A percentile compares a stretch with the other conserved stretches of the same genome.
Evolutionary conservation across 2,329 filamentous ascomycete species (phyloP).

Genomic region (Cucurbitaria berberidis): DNA sequence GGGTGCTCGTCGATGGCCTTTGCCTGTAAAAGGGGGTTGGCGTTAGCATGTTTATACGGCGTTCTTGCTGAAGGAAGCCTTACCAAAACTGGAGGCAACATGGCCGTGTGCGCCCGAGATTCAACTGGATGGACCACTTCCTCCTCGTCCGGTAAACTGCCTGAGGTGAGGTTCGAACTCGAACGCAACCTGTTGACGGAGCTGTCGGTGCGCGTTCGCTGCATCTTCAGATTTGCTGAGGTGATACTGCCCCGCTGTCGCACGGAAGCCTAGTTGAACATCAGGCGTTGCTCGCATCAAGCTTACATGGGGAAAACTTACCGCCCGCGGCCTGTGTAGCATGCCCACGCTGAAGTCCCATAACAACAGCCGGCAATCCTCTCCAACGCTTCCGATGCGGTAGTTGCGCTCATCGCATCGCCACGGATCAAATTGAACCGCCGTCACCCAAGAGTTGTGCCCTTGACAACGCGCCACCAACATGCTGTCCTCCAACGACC

Average conservation of each 20-base stretch:
- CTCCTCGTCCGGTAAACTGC: constrained; percentile 63
- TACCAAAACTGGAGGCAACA: constrained; percentile 89
- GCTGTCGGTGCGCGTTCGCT: constrained; percentile 64
- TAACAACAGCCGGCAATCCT: constrained; percentile 86
- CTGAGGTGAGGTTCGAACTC: constrained; percentile 69
- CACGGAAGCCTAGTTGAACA: constrained; percentile 55
- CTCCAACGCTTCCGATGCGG: constrained; percentile 92
- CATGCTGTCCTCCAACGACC: constrained; percentile 82
- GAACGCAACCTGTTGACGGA: constrained; percentile 70
- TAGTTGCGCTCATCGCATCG: constrained; percentile 95
- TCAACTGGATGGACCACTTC: constrained; percentile 80
- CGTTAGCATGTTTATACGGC: constrained; percentile 2
- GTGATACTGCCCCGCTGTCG: constrained; percentile 63
- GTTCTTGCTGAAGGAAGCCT: constrained; percentile 37
- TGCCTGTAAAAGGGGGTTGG: constrained; percentile 59
- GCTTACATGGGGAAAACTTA: constrained; percentile 55
- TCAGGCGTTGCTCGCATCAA: constrained; percentile 11
- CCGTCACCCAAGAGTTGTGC: constrained; percentile 93
- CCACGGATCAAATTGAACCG: constrained; percentile 95
- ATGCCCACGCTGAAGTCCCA: constrained; percentile 99
- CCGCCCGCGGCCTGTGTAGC: constrained; percentile 87
- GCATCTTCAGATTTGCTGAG: constrained; percentile 53
- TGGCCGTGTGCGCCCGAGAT: constrained; percentile 80
- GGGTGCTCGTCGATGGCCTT: constrained; percentile 87
- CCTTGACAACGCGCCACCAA: constrained; percentile 93